Percentiles rank a stretch among this genome's conserved stretches.
Conservation (phyloP, 805 yeast genomes). For the Pichia phayaonensis region DNA sequence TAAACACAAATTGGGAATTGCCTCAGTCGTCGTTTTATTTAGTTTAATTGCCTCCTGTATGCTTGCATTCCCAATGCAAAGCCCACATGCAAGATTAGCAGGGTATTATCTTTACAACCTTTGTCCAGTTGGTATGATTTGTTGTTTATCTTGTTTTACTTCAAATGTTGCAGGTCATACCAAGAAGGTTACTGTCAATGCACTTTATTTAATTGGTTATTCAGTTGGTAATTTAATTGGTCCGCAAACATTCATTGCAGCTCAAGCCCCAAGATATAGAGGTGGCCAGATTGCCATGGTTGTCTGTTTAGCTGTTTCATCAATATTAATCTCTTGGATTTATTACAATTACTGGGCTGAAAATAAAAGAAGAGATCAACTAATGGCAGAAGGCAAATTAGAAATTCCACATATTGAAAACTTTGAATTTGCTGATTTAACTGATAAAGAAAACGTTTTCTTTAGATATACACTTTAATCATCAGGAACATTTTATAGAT, state of each 20-base stretch:
- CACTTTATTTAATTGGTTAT: constrained; percentile 36
- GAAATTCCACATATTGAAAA: constrained; percentile 18
- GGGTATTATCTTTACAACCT: constrained; percentile 7
- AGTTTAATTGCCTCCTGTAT: constrained; percentile 4
- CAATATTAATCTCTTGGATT: constrained; percentile 30
- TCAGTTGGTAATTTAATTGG: constrained; percentile 42
- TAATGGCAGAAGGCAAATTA: constrained; percentile 19
- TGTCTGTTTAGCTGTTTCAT: constrained; percentile 35
- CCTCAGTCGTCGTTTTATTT: constrained; percentile 2
- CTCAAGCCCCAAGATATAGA: constrained; percentile 37
- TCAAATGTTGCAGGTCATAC: constrained; percentile 41
- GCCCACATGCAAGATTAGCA: constrained; percentile 6
- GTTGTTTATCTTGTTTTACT: constrained; percentile 16
- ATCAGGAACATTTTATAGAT: too few species aligned
- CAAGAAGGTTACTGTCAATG: constrained; percentile 39
- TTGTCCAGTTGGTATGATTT: constrained; percentile 18
- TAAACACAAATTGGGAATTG: background rate
- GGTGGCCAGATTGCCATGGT: constrained; percentile 40
- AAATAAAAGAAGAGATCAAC: constrained; percentile 26
- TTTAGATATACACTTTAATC: too few species aligned
- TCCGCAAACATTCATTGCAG: constrained; percentile 45
- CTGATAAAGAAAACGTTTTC: background rate
- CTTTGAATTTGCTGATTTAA: constrained; percentile 29
- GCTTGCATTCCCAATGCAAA: constrained; percentile 4
- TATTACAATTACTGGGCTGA: constrained; percentile 22